Percentiles rank a stretch among this genome's conserved stretches.
Conservation (phyloP, 108 stramenopile species). For the Parietichytrium sp. region DNA sequence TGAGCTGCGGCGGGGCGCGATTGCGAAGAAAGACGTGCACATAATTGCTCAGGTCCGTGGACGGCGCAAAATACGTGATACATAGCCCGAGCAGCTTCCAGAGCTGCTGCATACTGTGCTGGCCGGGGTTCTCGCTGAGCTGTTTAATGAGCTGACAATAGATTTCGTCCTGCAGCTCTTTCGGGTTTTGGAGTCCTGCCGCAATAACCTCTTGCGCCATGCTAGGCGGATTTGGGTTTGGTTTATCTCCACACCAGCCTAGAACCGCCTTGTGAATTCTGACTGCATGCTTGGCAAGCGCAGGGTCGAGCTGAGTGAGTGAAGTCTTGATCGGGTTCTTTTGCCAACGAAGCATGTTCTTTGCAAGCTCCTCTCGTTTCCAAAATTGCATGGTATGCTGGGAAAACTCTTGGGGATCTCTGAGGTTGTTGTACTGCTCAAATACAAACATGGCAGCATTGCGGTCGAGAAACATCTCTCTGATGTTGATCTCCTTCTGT, state of each 20-base stretch:
- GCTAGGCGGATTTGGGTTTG: conserved; percentile 50
- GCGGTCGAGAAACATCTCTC: conserved; percentile 59
- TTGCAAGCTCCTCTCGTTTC: conserved; percentile 47
- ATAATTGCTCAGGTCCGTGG: conserved; percentile 51
- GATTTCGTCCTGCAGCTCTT: conserved; percentile 52
- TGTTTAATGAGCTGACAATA: conserved; percentile 63
- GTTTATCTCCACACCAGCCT: conserved; percentile 42
- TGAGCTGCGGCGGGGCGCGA: conserved; percentile 44
- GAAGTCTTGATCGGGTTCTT: conserved; percentile 31
- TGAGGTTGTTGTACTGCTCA: conserved; percentile 42
- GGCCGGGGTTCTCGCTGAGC: conserved; percentile 54
- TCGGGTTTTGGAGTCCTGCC: conserved; percentile 21
- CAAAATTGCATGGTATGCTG: conserved; percentile 47
- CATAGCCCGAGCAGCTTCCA: conserved; percentile 58
- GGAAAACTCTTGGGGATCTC: conserved; percentile 57
- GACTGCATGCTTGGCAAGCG: conserved; percentile 42
- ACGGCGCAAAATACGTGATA: conserved; percentile 53
- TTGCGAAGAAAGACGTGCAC: conserved; percentile 55
- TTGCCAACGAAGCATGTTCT: conserved; percentile 47
- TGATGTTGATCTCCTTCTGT: conserved; percentile 61
- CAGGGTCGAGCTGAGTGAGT: conserved; percentile 37
- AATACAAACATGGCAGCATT: conserved; percentile 50
- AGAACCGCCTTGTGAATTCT: conserved; percentile 39
- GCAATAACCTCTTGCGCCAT: conserved; percentile 48
- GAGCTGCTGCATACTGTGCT: conserved; percentile 42